Evolutionary conservation across 768 basidiomycete genomes (phyloP), one percentile per base, ranked within the genome.

Genomic region (Tylopilus subfusipes): DNA sequence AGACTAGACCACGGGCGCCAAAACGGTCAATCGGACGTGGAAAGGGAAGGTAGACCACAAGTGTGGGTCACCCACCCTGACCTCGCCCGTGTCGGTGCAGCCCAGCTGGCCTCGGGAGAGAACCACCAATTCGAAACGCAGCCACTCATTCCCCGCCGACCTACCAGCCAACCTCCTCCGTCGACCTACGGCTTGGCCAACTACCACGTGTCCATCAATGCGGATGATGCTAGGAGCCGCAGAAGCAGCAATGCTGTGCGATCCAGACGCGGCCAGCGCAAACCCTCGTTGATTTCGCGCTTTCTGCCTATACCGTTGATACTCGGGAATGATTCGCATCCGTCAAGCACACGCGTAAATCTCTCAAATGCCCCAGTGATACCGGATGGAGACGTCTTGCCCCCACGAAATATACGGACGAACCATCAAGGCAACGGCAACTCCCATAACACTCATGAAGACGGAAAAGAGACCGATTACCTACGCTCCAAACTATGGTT

Each of bases 401-500:
- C 75, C 5, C 75, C 27, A 38, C 52, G 25, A 39, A 47, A 48
- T 21, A 29, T 40, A 3, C 55, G 46, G n/a, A 40, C 34, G 34
- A 45, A 33, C 62, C 49, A 42, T 39, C 53, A 21, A 38, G 39
- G 42, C 21, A 57, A 40, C 5, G 44, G 54, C 24, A 27, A 53
- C 34, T 42, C 64, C 64, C 58, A 62, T 27, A 53, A 66, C n/a
- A 39, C 50, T 45, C 58, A 66, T 33, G 63, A 54, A 39, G 63
- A 76, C 29, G 76, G 72, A 33, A 78, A 77, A 46, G 92, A 92
- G 71, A 79, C 81, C 25, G 82, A 83, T 56, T 96, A 95, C 70
- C 76, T 96, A 36, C 86, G 81, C 62, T 92, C 91, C 6, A 93
- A 87, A 67, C 63, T 94, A 58, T 95, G 94, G 91, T 88, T 61